Conservation (phyloP, 345 rosid genomes). For the Hypericum androsaemum region DNA sequence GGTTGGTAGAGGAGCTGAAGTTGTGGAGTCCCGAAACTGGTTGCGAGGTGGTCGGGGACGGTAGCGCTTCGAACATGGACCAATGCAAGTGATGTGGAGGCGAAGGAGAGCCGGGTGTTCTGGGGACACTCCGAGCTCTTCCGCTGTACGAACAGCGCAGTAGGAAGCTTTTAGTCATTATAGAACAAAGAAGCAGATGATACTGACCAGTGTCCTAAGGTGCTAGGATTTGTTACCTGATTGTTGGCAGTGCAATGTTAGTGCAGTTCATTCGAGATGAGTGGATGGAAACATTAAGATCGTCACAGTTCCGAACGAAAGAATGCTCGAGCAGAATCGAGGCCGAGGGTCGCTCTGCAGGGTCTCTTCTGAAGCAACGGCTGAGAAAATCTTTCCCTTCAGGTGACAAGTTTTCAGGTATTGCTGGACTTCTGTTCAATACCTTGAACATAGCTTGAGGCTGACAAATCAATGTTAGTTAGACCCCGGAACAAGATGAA, state of each 20-base stretch:
- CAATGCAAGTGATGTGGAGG: not conserved
- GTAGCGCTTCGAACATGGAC: too few species aligned
- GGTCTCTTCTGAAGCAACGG: slow-evolving; percentile 49
- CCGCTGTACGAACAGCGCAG: slow-evolving; percentile 1
- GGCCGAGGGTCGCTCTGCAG: slow-evolving; percentile 52
- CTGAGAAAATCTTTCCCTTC: slow-evolving; percentile 57
- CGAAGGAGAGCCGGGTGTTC: not conserved
- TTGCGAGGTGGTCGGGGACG: not conserved
- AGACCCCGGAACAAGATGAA: not conserved
- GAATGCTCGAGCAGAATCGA: slow-evolving; percentile 43
- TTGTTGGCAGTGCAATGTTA: slow-evolving; percentile 12
- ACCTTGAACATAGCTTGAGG: slow-evolving; percentile 65
- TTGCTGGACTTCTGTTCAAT: slow-evolving; percentile 33
- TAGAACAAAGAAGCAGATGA: too few species aligned
- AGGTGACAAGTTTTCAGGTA: slow-evolving; percentile 47
- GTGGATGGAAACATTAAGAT: slow-evolving; percentile 19
- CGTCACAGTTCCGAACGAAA: slow-evolving; percentile 31
- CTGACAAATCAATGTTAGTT: slow-evolving; percentile 25
- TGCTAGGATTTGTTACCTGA: slow-evolving; percentile 13
- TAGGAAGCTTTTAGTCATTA: slow-evolving; percentile 5
- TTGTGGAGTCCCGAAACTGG: not conserved
- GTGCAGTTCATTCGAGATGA: slow-evolving; percentile 12
- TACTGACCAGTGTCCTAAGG: too few species aligned
- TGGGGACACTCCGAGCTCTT: not conserved
- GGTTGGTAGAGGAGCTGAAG: not conserved